These are phyloP conservation scores for Hypsizygus ulmarius DNA, from an alignment of 1,284 basidiomycete species.

Conservation along the genomic window DNA sequence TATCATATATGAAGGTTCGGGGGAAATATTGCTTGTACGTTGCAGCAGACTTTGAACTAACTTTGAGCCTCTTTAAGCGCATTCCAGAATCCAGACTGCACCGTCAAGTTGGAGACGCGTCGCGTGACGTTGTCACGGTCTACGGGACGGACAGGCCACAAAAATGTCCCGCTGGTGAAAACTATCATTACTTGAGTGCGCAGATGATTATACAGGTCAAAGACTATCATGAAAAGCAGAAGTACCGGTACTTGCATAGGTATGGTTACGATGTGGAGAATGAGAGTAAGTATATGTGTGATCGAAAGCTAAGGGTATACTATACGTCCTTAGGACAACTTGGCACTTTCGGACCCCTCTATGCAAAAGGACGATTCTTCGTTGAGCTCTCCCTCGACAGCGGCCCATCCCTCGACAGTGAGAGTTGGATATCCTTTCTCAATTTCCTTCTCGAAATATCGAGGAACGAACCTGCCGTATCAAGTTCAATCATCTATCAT, in stretches of 20 bases:
- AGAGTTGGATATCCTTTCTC: slow-evolving; percentile 73
- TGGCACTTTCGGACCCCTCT: slow-evolving; percentile 13
- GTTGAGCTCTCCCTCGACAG: slow-evolving; percentile 49
- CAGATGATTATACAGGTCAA: slow-evolving; percentile 1
- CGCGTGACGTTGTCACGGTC: no score
- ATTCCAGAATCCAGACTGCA: neutral
- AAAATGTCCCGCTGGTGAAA: no score
- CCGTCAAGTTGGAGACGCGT: no score
- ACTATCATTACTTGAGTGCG: no score
- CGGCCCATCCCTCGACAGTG: slow-evolving; percentile 67
- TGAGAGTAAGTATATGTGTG: neutral
- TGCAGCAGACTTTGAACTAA: no score
- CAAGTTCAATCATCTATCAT: neutral
- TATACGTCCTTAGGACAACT: neutral
- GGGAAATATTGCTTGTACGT: no score
- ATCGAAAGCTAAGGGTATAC: neutral
- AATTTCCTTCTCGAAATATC: slow-evolving; percentile 76
- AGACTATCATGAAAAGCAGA: neutral
- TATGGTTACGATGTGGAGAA: slow-evolving; percentile 5
- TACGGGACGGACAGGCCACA: no score
- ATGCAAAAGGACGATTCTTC: slow-evolving; percentile 14
- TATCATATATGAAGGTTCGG: no score
- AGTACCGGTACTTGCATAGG: neutral
- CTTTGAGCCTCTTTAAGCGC: no score
- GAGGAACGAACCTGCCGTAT: slow-evolving; percentile 69